Base-by-base conservation (phyloP, 257 asterid genomes). In the Mentha longifolia region DNA sequence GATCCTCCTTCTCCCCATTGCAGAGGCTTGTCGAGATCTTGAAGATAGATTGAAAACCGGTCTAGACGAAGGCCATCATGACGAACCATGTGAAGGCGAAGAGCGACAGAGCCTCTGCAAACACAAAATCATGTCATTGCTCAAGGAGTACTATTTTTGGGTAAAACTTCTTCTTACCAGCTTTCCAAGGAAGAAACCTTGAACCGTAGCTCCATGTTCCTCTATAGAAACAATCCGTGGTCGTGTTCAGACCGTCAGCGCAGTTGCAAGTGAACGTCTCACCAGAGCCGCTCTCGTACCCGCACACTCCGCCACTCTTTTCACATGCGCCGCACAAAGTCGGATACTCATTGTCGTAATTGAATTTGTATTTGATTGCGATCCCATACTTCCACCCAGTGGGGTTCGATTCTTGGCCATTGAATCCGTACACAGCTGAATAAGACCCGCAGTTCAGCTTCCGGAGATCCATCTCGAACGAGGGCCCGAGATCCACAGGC, bases 401-500 rank as follows among this genome's bases (percentile, higher is more conserved):
- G 4, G 98, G 95, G 71, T 88, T 77, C 0, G 76, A 22, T 65
- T 85, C 87, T 72, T 81, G 87, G 12, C 82, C 84, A 61, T 79
- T 82, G 71, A 82, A 88, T 7, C 92, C 91, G 20, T 81, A 83
- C 71, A 92, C 16, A 0, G 95, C 92, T 0, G 98, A 90, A 54
- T 92, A 90, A 9, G 96, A 83, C 7, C 62, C 0, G 73, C 97
- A 92, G 13, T 82, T 82, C 67, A 90, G 67, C 67, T 90, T 88
- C 72, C 67, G 67, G 82, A 90, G 78, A 75, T 92, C 86, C 95
- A 92, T 85, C 14, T 88, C 89, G 14, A 88, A 92, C 0, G 95
- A 68, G 0, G 97, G 98, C 33, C 98, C 98, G 12, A 92, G 97
- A 67, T 92, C 89, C 19, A 92, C 96, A 0, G 96, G 97, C 14